A percentile compares a stretch with the other conserved stretches of the same genome.
Evolutionary conservation across 441 rosid genomes (phyloP).

Genomic region (Jatropha multifida): DNA sequence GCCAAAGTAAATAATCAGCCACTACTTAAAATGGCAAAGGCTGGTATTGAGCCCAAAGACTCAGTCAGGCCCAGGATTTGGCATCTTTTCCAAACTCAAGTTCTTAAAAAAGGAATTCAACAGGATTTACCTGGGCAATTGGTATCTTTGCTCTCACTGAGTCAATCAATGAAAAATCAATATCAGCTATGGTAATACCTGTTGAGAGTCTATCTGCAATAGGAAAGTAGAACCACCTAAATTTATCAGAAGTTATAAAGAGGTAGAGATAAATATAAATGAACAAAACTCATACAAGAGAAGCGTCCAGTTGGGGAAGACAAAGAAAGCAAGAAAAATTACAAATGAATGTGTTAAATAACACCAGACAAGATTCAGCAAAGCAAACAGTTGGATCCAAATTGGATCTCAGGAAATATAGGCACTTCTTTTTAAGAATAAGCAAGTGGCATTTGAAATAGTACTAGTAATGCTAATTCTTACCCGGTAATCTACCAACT

Average conservation of each 20-base stretch:
- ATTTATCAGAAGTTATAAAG: background rate
- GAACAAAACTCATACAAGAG: background rate
- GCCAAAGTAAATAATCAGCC: background rate
- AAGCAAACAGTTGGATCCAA: background rate
- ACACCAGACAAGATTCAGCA: background rate
- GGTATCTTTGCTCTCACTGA: constrained; percentile 88
- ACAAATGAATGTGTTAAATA: background rate
- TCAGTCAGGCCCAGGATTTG: background rate
- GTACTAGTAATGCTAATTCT: constrained; percentile 16
- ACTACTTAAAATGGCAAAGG: background rate
- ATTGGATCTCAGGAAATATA: background rate
- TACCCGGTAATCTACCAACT: constrained; percentile 81
- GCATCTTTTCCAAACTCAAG: background rate
- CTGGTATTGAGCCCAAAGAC: background rate
- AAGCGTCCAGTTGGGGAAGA: background rate
- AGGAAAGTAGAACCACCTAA: constrained; percentile 8
- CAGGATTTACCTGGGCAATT: constrained; percentile 58
- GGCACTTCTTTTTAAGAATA: background rate
- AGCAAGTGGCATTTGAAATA: background rate
- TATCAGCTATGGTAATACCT: constrained; percentile 81
- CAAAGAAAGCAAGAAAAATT: background rate
- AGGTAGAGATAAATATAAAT: background rate
- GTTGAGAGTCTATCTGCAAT: constrained; percentile 70
- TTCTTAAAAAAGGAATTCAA: background rate
- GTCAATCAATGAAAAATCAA: constrained; percentile 71